Evolutionary conservation across 2,329 filamentous ascomycete species (phyloP).

Genomic region (Sporothrix inflata): DNA sequence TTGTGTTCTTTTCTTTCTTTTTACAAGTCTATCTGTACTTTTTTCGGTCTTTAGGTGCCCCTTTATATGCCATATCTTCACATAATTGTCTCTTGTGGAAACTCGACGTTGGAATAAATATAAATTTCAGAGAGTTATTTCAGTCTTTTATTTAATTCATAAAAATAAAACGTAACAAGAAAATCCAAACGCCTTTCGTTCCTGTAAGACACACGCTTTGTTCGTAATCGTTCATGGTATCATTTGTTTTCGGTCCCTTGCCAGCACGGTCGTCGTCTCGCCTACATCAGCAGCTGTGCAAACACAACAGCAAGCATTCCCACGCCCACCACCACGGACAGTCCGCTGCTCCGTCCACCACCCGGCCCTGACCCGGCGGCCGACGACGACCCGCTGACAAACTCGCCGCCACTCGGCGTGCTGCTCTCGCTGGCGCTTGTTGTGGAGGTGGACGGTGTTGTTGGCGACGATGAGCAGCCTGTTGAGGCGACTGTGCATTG

Average conservation of each 20-base stretch:
- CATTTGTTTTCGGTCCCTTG: background rate
- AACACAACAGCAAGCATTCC: slow-evolving; percentile 25
- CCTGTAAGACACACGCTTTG: background rate
- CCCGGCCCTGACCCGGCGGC: background rate
- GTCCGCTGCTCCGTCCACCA: no score
- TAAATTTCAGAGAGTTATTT: no score
- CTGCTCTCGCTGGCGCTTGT: background rate
- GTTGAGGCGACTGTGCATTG: background rate
- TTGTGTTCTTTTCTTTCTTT: background rate
- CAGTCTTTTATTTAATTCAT: no score
- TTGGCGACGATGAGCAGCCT: background rate
- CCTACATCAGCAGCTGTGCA: slow-evolving; percentile 30
- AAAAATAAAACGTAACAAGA: no score
- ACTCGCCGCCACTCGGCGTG: background rate
- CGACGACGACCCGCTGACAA: background rate
- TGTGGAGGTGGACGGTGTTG: background rate
- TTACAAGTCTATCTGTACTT: background rate
- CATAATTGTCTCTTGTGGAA: no score
- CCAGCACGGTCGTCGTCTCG: no score
- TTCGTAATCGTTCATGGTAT: slow-evolving; percentile 18
- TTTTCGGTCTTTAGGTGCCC: no score
- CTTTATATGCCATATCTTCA: background rate
- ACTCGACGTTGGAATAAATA: no score
- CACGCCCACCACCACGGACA: slow-evolving; percentile 19
- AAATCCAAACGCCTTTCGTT: background rate